A percentile compares a stretch with the other conserved stretches of the same genome.
These are phyloP conservation scores for Aspergillus affinis DNA, from an alignment of 495 filamentous ascomycete species.

Conservation along the genomic window DNA sequence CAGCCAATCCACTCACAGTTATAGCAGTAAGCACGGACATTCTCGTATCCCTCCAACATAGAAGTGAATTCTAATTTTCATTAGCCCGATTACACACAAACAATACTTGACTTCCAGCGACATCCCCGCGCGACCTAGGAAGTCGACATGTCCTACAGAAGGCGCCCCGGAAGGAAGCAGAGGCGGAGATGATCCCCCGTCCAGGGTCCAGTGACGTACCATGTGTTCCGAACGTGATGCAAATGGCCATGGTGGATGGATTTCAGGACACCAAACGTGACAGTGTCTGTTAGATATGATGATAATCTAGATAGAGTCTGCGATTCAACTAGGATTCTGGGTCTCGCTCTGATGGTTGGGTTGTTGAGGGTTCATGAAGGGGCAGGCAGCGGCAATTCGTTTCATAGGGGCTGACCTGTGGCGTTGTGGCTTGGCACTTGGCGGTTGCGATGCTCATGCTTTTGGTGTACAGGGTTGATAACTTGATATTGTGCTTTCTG, in stretches of 20 bases:
- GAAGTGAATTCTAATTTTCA: conserved; percentile 47
- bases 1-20: conserved; percentile 44
- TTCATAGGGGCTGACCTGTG: conserved; percentile 21
- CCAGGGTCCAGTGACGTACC: conserved; percentile 34
- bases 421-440: conserved; percentile 30
- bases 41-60: conserved; percentile 53
- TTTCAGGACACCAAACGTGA: not conserved
- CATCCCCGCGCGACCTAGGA: no score
- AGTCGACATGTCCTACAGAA: conserved; percentile 5
- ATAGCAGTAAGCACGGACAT: conserved; percentile 54
- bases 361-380: conserved; percentile 1
- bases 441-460: conserved; percentile 1
- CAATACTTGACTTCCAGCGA: not conserved
- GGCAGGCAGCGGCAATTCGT: conserved; percentile 20
- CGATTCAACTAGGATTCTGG: not conserved
- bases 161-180: conserved; percentile 6
- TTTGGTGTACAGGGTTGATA: not conserved
- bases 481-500: no score
- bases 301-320: conserved; percentile 19
- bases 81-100: not conserved
- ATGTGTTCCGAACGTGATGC: conserved; percentile 56
- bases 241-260: conserved; percentile 47
- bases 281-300: not conserved
- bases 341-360: not conserved
- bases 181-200: conserved; percentile 7